Percentiles rank a stretch among this genome's conserved stretches.
Conservation (phyloP, 2,329 filamentous ascomycete species). For the Penicillium griseofulvum region DNA sequence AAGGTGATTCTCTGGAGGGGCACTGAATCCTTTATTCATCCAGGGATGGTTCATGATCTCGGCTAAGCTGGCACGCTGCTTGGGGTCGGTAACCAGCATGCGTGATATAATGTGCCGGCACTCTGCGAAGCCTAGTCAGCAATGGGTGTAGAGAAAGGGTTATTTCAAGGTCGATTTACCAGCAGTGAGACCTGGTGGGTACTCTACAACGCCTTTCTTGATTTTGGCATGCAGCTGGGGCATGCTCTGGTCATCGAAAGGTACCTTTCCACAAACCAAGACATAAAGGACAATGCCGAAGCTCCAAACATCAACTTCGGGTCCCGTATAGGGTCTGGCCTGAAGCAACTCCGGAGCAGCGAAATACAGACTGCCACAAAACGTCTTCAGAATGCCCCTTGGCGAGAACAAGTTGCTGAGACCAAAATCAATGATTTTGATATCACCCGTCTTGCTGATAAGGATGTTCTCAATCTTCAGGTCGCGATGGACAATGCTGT, state of each 20-base stretch:
- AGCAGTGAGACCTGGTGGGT: slow-evolving; percentile 85
- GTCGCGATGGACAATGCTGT: slow-evolving; percentile 96
- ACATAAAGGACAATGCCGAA: slow-evolving; percentile 98
- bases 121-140: slow-evolving; percentile 59
- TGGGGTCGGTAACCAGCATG: slow-evolving; percentile 94
- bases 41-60: slow-evolving; percentile 95
- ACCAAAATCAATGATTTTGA: slow-evolving; percentile 99
- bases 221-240: slow-evolving; percentile 97
- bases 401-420: slow-evolving; percentile 95
- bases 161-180: slow-evolving; percentile 57
- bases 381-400: slow-evolving; percentile 82
- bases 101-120: slow-evolving; percentile 88
- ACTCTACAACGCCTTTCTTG: slow-evolving; percentile 94
- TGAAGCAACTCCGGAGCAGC: slow-evolving; percentile 92
- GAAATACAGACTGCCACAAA: slow-evolving; percentile 97
- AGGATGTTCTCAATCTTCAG: slow-evolving; percentile 99
- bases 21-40: slow-evolving; percentile 89
- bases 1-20: slow-evolving; percentile 83
- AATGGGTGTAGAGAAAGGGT: slow-evolving; percentile 1
- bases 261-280: slow-evolving; percentile 93
- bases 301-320: slow-evolving; percentile 97
- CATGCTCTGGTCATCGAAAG: slow-evolving; percentile 99
- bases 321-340: slow-evolving; percentile 89
- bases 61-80: slow-evolving; percentile 76
- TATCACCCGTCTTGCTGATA: slow-evolving; percentile 97